A percentile compares a stretch with the other conserved stretches of the same genome.
Conservation (phyloP, 345 rosid genomes). For the Citrus reticulata region DNA sequence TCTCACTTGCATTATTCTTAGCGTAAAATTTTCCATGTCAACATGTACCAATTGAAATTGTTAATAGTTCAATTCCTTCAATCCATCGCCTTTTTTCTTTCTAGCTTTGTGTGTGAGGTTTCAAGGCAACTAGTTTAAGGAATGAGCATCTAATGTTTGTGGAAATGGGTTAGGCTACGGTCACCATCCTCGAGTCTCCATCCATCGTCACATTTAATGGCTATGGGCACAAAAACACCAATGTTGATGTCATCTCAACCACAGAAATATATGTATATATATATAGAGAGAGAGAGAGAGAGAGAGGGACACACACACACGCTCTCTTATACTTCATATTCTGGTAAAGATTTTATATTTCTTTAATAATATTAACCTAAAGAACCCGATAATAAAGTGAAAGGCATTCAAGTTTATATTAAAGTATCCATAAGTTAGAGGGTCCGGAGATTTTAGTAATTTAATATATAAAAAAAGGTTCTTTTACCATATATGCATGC, state of each 20-base stretch:
- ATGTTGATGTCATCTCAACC: conserved; percentile 1
- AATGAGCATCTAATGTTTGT: conserved; percentile 7
- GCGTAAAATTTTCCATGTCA: neutral
- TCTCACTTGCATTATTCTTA: neutral
- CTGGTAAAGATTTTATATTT: neutral
- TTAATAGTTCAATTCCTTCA: neutral
- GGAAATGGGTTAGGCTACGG: conserved; percentile 14
- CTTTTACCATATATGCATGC: neutral
- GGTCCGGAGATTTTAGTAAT: neutral
- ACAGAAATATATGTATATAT: neutral
- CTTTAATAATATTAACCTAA: neutral
- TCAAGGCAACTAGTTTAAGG: conserved; percentile 6
- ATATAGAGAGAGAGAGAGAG: too few species aligned
- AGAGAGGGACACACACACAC: too few species aligned
- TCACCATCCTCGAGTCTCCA: conserved; percentile 12
- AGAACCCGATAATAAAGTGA: neutral
- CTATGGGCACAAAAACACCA: neutral
- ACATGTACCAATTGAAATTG: neutral
- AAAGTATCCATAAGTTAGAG: neutral
- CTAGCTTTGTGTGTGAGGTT: neutral
- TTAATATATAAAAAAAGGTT: neutral
- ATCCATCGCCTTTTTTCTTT: neutral
- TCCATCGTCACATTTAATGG: conserved; percentile 15
- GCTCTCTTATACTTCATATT: neutral
- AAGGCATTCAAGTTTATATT: neutral